These are phyloP conservation scores for Bruguiera gymnorhiza DNA, from an alignment of 345 rosid species.

Conservation along the genomic window DNA sequence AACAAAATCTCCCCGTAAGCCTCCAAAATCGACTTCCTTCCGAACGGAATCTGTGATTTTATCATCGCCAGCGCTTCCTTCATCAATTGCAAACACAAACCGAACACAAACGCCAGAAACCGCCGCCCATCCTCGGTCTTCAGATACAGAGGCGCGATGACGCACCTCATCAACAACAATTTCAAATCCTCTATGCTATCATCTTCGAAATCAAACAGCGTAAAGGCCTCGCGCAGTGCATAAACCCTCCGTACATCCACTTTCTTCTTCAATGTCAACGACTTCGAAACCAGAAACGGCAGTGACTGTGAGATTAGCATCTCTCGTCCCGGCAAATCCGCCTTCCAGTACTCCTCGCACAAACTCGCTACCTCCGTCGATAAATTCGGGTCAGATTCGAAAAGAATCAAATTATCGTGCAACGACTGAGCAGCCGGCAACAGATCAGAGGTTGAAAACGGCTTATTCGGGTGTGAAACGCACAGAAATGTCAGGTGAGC, in stretches of 20 bases:
- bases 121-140: slow-evolving; percentile 83
- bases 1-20: slow-evolving; percentile 78
- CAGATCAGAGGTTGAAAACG: slow-evolving; percentile 44
- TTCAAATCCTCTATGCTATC: slow-evolving; percentile 84
- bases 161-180: slow-evolving; percentile 65
- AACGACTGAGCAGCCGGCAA: slow-evolving; percentile 54
- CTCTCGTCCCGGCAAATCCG: slow-evolving; percentile 47
- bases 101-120: slow-evolving; percentile 65
- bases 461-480: slow-evolving; percentile 46
- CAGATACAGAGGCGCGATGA: slow-evolving; percentile 70
- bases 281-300: slow-evolving; percentile 71
- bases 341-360: slow-evolving; percentile 91
- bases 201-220: slow-evolving; percentile 77
- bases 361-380: slow-evolving; percentile 56
- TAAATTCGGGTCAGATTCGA: slow-evolving; percentile 65
- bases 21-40: slow-evolving; percentile 82
- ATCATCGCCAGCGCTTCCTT: slow-evolving; percentile 81
- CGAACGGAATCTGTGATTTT: slow-evolving; percentile 77
- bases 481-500: slow-evolving; percentile 45
- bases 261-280: slow-evolving; percentile 78
- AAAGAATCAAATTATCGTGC: slow-evolving; percentile 60
- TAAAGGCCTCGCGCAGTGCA: slow-evolving; percentile 67
- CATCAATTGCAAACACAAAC: slow-evolving; percentile 67
- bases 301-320: slow-evolving; percentile 69
- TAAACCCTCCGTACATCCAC: slow-evolving; percentile 77